These are phyloP conservation scores for Podospora pseudopauciseta DNA, from an alignment of 495 filamentous ascomycete genomes.

Conservation along the genomic window DNA sequence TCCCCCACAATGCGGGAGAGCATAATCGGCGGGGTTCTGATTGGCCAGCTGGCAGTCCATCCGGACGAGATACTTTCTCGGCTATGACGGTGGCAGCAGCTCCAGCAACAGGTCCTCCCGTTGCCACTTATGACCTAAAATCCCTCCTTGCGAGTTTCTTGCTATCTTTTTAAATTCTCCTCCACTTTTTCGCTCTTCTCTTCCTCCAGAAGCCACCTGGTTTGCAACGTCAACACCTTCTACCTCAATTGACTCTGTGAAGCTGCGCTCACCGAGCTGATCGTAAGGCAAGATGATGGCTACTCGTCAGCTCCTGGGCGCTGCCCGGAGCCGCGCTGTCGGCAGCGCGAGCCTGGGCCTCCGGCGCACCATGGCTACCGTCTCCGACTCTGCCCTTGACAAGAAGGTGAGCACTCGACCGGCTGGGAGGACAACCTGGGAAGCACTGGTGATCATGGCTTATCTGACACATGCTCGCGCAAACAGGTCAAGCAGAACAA, in stretches of 20 bases:
- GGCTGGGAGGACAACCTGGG: not conserved
- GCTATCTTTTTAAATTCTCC: constrained; percentile 30
- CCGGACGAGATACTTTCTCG: constrained; percentile 33
- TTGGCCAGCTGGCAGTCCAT: constrained; percentile 27
- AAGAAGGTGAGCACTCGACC: constrained; percentile 40
- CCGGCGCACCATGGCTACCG: constrained; percentile 52
- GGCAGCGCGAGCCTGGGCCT: constrained; percentile 44
- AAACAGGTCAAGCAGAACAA: constrained; percentile 43
- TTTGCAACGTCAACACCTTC: constrained; percentile 20
- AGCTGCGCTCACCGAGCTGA: constrained; percentile 24
- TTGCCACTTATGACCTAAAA: constrained; percentile 34
- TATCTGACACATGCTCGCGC: constrained; percentile 21
- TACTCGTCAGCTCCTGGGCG: constrained; percentile 52
- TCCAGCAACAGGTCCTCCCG: constrained; percentile 12
- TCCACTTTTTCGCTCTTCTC: constrained; percentile 30
- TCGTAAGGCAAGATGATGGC: constrained; percentile 51
- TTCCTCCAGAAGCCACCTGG: constrained; percentile 14
- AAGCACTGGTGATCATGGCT: not conserved
- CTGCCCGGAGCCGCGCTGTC: constrained; percentile 48
- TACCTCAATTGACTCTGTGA: constrained; percentile 33
- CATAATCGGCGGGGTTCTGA: constrained; percentile 27
- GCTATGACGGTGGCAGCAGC: constrained; percentile 36
- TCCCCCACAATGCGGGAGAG: constrained; percentile 31
- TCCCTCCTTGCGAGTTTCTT: constrained; percentile 29
- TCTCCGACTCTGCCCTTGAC: constrained; percentile 51